Base-by-base conservation (phyloP, 768 basidiomycete species). In the Ramaria sp. region DNA sequence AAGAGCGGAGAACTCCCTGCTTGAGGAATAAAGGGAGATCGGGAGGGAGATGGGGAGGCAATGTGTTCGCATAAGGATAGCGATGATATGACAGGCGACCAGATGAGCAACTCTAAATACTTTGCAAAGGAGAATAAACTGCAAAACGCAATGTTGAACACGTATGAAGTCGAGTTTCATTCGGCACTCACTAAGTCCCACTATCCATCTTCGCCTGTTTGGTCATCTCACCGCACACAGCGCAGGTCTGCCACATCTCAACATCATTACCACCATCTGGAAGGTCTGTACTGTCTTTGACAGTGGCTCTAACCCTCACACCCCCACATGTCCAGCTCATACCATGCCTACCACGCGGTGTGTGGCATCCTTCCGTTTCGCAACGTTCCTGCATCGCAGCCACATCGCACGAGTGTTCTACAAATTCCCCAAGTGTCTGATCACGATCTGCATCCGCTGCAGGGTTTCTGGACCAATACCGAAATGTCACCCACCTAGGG, bases 41-140 rank as follows among this genome's bases (percentile, higher is more conserved):
- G n/a, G n/a, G n/a, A n/a, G n/a, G n/a, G 67, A 30, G 73, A 64
- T 7, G 69, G 62, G 13, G 73, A 74, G 15, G 24, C 20, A 11
- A 61, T 63, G 63, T 83, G 82, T 56, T 70, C 71, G 58, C 82
- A 85, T 9, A 81, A 60, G 0, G 70, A 46, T 4, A 75, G 52
- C 0, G 53, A 62, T 53, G 65, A 68, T 7, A 80, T 55, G 2
- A 65, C 52, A 0, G 72, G 69, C 1, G 78, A 77, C 62, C 79
- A 82, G 7, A 78, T 59, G 1, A 79, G 65, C 4, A 82, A 63
- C 64, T 84, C 81, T 15, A 82, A 66, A 60, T 73, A 82, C 63
- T 84, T 84, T 17, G 75, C 78, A 57, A 77, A 81, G 0, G 81
- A 81, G 47, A 75, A 70, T 7, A 82, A 63, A 54, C 82, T 81